Conservation (phyloP, 2,329 filamentous ascomycete species). For the Epicoccum sorghinum region DNA sequence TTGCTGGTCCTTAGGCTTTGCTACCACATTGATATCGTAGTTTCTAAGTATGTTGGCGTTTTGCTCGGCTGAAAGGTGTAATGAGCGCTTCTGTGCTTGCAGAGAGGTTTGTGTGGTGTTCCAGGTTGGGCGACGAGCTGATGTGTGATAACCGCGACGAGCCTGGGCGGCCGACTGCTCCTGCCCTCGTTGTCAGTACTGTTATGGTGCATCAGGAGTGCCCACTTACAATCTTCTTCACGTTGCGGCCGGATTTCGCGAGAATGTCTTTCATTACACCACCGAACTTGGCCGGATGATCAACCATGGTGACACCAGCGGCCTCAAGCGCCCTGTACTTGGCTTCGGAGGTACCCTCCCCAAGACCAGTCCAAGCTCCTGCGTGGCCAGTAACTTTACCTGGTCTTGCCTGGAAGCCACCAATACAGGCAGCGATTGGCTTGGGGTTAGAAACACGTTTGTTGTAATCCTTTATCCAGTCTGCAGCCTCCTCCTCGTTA, state of each 20-base stretch:
- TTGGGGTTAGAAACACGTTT: constrained; percentile 65
- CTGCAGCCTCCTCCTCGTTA: constrained; percentile 73
- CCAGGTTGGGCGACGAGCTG: constrained; percentile 22
- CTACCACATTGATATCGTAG: constrained; percentile 56
- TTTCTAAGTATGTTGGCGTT: constrained; percentile 63
- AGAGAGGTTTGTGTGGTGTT: constrained; percentile 1
- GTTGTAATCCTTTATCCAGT: constrained; percentile 73
- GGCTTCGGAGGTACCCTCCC: constrained; percentile 67
- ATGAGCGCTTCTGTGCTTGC: constrained; percentile 53
- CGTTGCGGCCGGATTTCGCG: constrained; percentile 49
- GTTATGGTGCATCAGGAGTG: background rate
- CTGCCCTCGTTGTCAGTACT: constrained; percentile 22
- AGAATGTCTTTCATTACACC: constrained; percentile 68
- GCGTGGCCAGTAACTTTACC: constrained; percentile 80
- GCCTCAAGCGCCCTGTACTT: constrained; percentile 71
- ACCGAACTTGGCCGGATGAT: constrained; percentile 78
- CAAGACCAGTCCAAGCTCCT: constrained; percentile 72
- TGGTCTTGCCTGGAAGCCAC: constrained; percentile 66
- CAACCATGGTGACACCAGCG: constrained; percentile 72
- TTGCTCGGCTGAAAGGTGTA: constrained; percentile 63
- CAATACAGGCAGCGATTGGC: constrained; percentile 76
- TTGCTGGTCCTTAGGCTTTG: constrained; percentile 37
- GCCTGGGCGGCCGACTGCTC: constrained; percentile 44
- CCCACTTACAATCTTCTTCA: constrained; percentile 47
- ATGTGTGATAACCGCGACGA: constrained; percentile 56